Evolutionary conservation across 306 rosid genomes (phyloP).

Genomic region (Trichosanthes truncata): DNA sequence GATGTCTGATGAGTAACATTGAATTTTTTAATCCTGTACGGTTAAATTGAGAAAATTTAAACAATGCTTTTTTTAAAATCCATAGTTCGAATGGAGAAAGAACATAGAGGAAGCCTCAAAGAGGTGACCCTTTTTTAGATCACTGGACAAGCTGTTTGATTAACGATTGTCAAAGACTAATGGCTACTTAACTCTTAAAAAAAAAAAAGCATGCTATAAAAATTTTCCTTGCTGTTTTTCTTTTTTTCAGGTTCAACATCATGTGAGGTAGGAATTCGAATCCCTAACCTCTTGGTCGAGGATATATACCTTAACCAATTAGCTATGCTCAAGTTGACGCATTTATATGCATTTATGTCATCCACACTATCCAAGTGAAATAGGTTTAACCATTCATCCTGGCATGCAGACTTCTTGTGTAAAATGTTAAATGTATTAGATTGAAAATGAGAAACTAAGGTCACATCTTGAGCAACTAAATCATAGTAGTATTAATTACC

Average conservation of each 20-base stretch:
- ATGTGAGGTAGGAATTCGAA: not conserved
- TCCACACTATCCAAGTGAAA: not conserved
- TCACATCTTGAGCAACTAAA: not conserved
- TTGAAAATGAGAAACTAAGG: not conserved
- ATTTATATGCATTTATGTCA: not conserved
- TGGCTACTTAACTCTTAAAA: not conserved
- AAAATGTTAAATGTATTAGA: not conserved
- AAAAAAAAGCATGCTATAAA: not conserved
- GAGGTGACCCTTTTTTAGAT: not conserved
- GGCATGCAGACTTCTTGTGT: not conserved
- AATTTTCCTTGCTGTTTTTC: not conserved
- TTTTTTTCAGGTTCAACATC: not conserved
- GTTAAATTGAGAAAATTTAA: not conserved
- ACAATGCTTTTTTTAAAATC: not conserved
- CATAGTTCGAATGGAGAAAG: not conserved
- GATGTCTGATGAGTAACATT: not conserved
- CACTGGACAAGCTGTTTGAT: not conserved
- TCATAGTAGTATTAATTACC: slow-evolving; percentile 29
- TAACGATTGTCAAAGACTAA: not conserved
- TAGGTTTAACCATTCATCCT: not conserved
- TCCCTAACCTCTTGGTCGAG: not conserved
- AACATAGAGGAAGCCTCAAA: not conserved
- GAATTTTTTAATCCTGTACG: not conserved
- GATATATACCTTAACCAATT: not conserved
- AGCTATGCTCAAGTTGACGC: no score